Evolutionary conservation across 805 yeast species (phyloP), one percentile per base, ranked within the genome.

Genomic region (Yarrowia phangngaensis): DNA sequence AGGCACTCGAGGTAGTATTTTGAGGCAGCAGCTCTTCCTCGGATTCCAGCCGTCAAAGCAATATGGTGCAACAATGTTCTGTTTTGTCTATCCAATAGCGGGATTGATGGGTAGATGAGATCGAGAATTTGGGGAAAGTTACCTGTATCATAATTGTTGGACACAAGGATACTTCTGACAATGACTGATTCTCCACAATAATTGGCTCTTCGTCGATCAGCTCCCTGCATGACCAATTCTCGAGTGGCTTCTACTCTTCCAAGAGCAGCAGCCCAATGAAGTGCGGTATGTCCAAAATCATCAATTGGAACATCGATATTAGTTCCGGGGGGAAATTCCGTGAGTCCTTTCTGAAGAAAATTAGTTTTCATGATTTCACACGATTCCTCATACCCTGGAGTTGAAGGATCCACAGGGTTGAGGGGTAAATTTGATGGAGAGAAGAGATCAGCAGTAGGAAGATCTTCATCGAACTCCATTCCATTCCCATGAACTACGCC

Each of bases 221-320:
- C 80, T 11, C 86, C 84, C 33, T 74, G 70, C 29, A 74, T 68
- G 22, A 92, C 82, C 12, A 86, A 71, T 29, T 80, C 80, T 33
- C 70, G 76, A 3, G 87, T 90, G 45, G 89, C 71, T 3, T 78
- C 69, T 1, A 81, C 66, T 51, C 86, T 78, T 0, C 95, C 97
- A 63, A 92, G 73, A 0, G 97, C 85, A 12, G 97, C 80, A 3
- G 97, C 94, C 94, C 97, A 85, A 65, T 92, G 99, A 51, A 92
- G 71, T 0, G 95, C 87, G 0, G 95, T 83, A 61, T 92, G 92
- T 0, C 97, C 97, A 51, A 82, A 78, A 57, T 85, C 94, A 65
- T 94, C 99, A 34, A 94, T 84, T 1, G 96, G 81, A 24, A 87
- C 85, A 59, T 87, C 92, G 43, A 89, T 71, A 52, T 78, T 75